Base-by-base conservation (phyloP, 306 rosid genomes). In the Rubus parviflorus region DNA sequence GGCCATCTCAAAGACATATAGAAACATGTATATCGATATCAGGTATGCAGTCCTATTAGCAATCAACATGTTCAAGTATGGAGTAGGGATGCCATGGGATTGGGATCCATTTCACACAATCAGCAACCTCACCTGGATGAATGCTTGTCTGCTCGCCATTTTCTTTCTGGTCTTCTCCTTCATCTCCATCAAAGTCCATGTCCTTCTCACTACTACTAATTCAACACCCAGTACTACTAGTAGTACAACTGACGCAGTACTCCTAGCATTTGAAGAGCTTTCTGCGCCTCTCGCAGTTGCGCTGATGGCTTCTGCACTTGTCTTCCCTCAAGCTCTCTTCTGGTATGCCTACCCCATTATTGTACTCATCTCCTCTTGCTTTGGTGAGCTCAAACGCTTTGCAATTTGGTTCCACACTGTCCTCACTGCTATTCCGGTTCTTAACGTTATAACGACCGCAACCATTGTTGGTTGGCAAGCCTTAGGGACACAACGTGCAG, bases 321-420 rank as follows among this genome's bases (percentile, higher is more conserved):
- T 64, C 47, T 19, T 64, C 69, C 69, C 69, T 1, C 47, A 15
- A 64, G 46, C 46, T 38, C 22, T 64, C 46, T 64, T 64, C 69
- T 64, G 46, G 69, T 64, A 64, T 37, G 69, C 6, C 23, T 64
- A 14, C 5, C 46, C 23, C 69, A 15, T 7, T 16, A 35, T 64
- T 3, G 1, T 64, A 1, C 11, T 64, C 38, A 38, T 16, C 6
- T 40, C 69, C 11, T 35, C 45, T 64, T 38, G 23, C 47, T 41
- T 64, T 5, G 19, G 13, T 38, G 22, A 13, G 22, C 46, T 64
- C 69, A 64, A 35, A 3, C 69, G 47, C 23, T 38, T 64, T 64
- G 69, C 23, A 20, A 64, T 15, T 37, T 64, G 69, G 23, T n/a
- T 38, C 20, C 46, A 64, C 6, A 4, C 13, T 4, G 8, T 64